Evolutionary conservation across 352 stramenopile species (phyloP), one percentile per base, ranked within the genome.

Genomic region (Elongisporangium anandrum): DNA sequence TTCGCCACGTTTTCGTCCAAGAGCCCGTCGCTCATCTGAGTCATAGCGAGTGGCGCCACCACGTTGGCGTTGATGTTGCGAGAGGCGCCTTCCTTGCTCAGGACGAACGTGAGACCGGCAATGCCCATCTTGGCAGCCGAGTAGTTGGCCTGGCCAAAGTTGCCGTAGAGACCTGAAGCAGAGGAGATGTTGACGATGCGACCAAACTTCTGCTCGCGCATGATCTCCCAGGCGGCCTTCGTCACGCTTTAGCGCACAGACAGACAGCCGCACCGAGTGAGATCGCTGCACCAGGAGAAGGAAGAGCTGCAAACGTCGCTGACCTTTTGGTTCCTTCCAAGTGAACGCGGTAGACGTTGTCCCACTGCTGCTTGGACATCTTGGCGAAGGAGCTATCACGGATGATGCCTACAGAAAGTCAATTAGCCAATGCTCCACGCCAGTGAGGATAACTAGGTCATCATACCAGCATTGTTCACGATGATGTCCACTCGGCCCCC

Each of bases 381-480:
- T 88, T 88, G 16, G 79, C 71, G 55, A 97, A 94, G 20, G 82
- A 89, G 63, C 92, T 77, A 81, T 96, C 69, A 60, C 95, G 77
- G 72, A 99, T 69, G 70, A 92, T 88, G 12, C 83, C 74, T 81
- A n/a, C 15, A 48, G 15, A 24, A 15, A 4, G 9, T 4, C 6
- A 9, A 45, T 23, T 15, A 61, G 17, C 10, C 23, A 29, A 38
- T 20, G 48, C n/a, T 7, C 50, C 9, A 41, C 4, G 29, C 29
- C 9, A 41, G 6, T 1, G 9, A 41, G 5, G 9, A 41, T 13
- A 15, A 41, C 13, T 9, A 41, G 19, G 22, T 9, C 23, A 72
- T 78, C 60, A 89, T 76, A 56, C 85, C 94, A 7, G 94, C 94
- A 67, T 98, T 98, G 72, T 98, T 98, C 50, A 98, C 73, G 9